Evolutionary conservation across 768 basidiomycete genomes (phyloP).

Genomic region (Boletus rex-veris): DNA sequence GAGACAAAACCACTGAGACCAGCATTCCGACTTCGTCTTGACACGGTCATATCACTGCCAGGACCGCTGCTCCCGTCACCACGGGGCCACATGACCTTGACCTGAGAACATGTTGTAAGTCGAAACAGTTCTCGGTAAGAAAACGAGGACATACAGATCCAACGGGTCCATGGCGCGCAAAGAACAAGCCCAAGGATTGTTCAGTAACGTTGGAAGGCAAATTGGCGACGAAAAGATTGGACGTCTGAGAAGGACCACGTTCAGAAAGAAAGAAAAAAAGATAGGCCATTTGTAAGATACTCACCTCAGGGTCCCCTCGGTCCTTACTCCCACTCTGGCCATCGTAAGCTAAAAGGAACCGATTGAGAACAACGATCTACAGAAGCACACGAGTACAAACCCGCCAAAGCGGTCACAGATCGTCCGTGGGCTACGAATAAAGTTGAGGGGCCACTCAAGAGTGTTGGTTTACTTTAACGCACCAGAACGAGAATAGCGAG

Average conservation of each 20-base stretch:
- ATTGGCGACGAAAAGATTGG: conserved; percentile 95
- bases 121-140: neutral
- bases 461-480: conserved; percentile 11
- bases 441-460: neutral
- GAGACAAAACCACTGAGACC: conserved; percentile 96
- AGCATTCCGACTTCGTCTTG: conserved; percentile 64
- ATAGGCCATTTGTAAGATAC: conserved; percentile 11
- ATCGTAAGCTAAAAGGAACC: conserved; percentile 63
- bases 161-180: conserved; percentile 89
- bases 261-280: neutral
- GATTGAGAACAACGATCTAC: neutral
- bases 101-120: conserved; percentile 41
- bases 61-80: conserved; percentile 65
- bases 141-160: conserved; percentile 60
- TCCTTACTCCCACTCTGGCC: conserved; percentile 89
- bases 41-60: conserved; percentile 71
- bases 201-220: conserved; percentile 86
- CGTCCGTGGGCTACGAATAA: conserved; percentile 50
- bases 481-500: conserved; percentile 73
- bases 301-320: conserved; percentile 80
- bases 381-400: conserved; percentile 37
- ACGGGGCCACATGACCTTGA: conserved; percentile 99
- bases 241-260: conserved; percentile 53
- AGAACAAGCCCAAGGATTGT: conserved; percentile 80
- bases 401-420: conserved; percentile 89